Evolutionary conservation across 2,329 filamentous ascomycete species (phyloP), one percentile per base, ranked within the genome.

Genomic region (Aspergillus hiratsukae): DNA sequence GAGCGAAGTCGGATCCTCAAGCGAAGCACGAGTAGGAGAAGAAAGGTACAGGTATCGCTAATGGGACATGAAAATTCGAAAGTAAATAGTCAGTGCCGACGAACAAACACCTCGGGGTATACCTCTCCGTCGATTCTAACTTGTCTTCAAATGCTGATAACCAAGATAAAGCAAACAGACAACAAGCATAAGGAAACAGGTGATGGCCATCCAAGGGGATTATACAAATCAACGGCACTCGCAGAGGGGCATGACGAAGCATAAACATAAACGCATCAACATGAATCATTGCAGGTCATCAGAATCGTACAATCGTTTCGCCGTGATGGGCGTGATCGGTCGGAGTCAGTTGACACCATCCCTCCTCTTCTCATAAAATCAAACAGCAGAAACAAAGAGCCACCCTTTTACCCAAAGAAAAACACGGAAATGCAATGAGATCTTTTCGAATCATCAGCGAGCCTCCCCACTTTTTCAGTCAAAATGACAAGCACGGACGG

Each of bases 221-320:
- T 57, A 62, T 59, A 61, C 60, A 61, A 28, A 49, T 35, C 49
- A 58, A 43, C 53, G 46, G 52, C 29, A 56, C 21, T 51, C 28
- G 40, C n/a, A 25, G 27, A 51, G 14, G 31, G 48, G 52, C 46
- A 54, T 55, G 29, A 52, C 27, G 52, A 51, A 40, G 49, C 46
- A 59, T 58, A 45, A 56, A 41, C 23, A 54, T 40, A 37, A 56
- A 23, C 58, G 37, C 56, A 40, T 55, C 40, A 59, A 55, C 54
- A 52, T 57, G 54, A 54, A 52, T 66, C 64, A 58, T 63, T 59
- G 61, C 60, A 65, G 60, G 63, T 66, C 64, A 61, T 66, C 60
- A 65, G 54, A 66, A 62, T 66, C 64, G 55, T 66, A 65, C 62
- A 65, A 64, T 63, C 64, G 64, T 61, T 63, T 63, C 56, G 58